phyloP scores from a whole-genome alignment of 2,329 filamentous ascomycete species.

The Tolypocladium sp. region DNA sequence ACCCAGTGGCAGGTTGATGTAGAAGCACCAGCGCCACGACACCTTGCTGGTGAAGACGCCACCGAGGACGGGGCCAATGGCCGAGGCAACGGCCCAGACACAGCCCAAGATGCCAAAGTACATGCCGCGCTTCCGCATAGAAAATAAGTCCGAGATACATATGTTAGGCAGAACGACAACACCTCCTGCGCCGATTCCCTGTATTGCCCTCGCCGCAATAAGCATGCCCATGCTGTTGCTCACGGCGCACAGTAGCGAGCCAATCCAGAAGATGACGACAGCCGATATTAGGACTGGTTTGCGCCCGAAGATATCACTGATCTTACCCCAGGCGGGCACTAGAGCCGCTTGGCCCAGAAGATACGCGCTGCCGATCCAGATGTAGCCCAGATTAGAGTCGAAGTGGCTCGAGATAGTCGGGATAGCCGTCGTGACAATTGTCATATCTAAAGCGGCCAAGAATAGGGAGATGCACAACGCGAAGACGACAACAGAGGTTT shows the following conservation, averaged over 20 bases:
- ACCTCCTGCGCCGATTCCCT: too few relatives aligned
- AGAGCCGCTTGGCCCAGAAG: constrained; percentile 59
- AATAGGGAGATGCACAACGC: constrained; percentile 37
- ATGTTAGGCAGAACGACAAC: constrained; percentile 53
- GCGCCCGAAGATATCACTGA: constrained; percentile 50
- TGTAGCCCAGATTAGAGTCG: constrained; percentile 58
- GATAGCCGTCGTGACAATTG: constrained; percentile 58
- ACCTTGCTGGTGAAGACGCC: constrained; percentile 56
- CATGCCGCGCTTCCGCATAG: constrained; percentile 38
- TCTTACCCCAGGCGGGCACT: constrained; percentile 60
- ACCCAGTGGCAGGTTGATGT: constrained; percentile 49
- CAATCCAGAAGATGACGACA: constrained; percentile 43
- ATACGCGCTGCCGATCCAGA: constrained; percentile 70
- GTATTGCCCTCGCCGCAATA: constrained; percentile 44
- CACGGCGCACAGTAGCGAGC: constrained; percentile 44
- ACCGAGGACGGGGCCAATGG: constrained; percentile 59
- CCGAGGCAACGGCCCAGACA: constrained; percentile 56
- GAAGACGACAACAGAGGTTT: constrained; percentile 30
- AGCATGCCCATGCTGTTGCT: constrained; percentile 41
- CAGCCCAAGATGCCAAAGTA: constrained; percentile 45
- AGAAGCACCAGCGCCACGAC: constrained; percentile 64
- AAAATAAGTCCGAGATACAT: constrained; percentile 46
- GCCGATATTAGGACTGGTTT: constrained; percentile 43
- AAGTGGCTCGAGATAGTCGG: constrained; percentile 58
- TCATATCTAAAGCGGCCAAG: constrained; percentile 46